Base-by-base conservation (phyloP, 805 yeast genomes). In the Diddensiella caesifluorescens region DNA sequence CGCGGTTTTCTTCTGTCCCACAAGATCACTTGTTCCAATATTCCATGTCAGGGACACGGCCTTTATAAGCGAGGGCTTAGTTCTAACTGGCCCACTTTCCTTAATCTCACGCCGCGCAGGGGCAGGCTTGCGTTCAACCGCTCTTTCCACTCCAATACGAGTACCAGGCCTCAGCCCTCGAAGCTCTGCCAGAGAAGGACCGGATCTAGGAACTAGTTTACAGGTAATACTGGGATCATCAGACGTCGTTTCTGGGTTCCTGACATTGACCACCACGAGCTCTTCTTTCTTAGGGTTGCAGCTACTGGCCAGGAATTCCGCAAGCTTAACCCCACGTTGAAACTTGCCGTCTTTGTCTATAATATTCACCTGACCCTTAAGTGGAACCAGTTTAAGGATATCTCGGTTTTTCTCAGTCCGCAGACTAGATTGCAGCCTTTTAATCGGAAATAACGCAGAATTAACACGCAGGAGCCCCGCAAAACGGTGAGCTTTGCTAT, bases 31-130 rank as follows among this genome's bases (percentile, higher is more conserved):
- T 12, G 42, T 44, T 5, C 61, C 58, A 22, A 62, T 60, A 6
- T 49, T 48, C 66, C 66, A 62, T 3, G 62, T 54, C 2, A 61
- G 39, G 2, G 52, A 49, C 2, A 60, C 48, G 12, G 40, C 42
- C 18, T 60, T 61, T 16, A 23, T 37, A 6, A 19, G 39, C 20
- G 46, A 29, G 4, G 45, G 35, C 38, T 41, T 43, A 15, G n/a
- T n/a, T n/a, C n/a, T n/a, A n/a, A n/a, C n/a, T n/a, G n/a, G n/a
- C n/a, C 34, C 47, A 41, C 30, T 44, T 32, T 22, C 37, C 35
- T 23, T 25, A 29, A 23, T 39, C 37, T 26, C 33, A 22, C 28
- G 27, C 15, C 9, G 34, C 23, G n/a, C n/a, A n/a, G n/a, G n/a
- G n/a, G n/a, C n/a, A n/a, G n/a, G n/a, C n/a, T n/a, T n/a, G n/a